Evolutionary conservation across 768 basidiomycete genomes (phyloP), one percentile per base, ranked within the genome.

Genomic region (Leccinum broughii): DNA sequence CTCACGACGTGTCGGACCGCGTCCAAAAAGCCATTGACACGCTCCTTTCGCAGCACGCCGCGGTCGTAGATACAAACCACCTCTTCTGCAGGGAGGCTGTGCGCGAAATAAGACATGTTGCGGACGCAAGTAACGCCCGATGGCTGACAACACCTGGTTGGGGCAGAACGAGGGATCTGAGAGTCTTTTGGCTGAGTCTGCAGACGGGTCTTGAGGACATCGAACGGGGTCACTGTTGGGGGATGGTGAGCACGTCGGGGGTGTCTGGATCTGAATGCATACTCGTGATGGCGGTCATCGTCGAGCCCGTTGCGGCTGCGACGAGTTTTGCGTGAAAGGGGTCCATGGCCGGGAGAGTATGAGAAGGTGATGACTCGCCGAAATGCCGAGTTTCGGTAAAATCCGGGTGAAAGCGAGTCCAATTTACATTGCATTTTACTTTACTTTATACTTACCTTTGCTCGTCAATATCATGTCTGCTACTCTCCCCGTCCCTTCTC

Each of bases 151-250:
- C 92, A 92, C 62, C 78, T 78, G 69, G 81, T 80, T 37, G 75
- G 73, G 11, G 85, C 80, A 54, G 82, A 80, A 59, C 78, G 80
- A 58, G 84, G 80, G 69, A 85, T 82, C 28, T 85, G 78, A 51
- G 74, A 80, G 58, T 73, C 79, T 62, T 73, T 77, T n/a, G 88
- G 88, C 72, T 92, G 94, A 0, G 97, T 98, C 74, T 99, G 97
- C 17, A 99, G 78, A 30, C 97, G 86, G 13, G 96, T 98, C 75
- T 98, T 98, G 66, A 98, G 83, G 57, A 99, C 94, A 76, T 99
- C 97, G 73, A 99, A 99, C 3, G 97, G 97, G 3, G 96, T 98
- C 97, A 99, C 96, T 98, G 59, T 34, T 34, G 56, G 46, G n/a
- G 2, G 9, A 15, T n/a, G 4, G 57, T 68, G 61, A 59, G 65